Evolutionary conservation across 164 flowering plant species (phyloP).

Genomic region (Berberis vulgaris): DNA sequence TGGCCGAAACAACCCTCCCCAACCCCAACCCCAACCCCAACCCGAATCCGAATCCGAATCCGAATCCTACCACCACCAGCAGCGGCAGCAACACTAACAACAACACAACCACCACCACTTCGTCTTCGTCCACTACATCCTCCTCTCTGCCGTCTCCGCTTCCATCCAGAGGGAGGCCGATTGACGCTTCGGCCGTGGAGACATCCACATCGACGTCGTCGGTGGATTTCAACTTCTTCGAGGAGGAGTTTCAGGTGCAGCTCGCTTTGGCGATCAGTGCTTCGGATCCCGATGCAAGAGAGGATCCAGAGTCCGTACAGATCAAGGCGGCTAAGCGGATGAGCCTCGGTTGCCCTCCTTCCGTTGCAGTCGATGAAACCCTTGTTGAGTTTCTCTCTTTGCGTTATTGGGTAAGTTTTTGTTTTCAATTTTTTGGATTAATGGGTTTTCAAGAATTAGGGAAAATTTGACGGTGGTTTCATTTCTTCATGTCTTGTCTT

Average conservation of each 20-base stretch:
- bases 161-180: neutral
- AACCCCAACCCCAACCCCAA: constrained; percentile 8
- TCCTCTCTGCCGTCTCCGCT: constrained; percentile 15
- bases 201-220: constrained; percentile 13
- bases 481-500: too few species aligned
- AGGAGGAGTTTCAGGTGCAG: constrained; percentile 96
- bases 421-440: neutral
- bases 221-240: constrained; percentile 51
- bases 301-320: constrained; percentile 75
- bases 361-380: constrained; percentile 27
- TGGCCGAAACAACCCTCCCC: constrained; percentile 21
- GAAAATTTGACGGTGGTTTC: neutral
- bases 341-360: constrained; percentile 58
- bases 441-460: neutral
- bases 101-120: neutral
- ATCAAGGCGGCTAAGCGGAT: constrained; percentile 86
- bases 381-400: constrained; percentile 60
- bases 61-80: too few species aligned
- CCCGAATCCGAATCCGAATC: too few species aligned
- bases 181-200: neutral
- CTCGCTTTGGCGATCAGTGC: constrained; percentile 95
- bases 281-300: constrained; percentile 53
- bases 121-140: constrained; percentile 20
- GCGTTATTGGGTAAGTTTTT: constrained; percentile 68
- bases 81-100: too few species aligned